Evolutionary conservation across 257 asterid genomes (phyloP), one percentile per base, ranked within the genome.

Genomic region (Perilla frutescens): DNA sequence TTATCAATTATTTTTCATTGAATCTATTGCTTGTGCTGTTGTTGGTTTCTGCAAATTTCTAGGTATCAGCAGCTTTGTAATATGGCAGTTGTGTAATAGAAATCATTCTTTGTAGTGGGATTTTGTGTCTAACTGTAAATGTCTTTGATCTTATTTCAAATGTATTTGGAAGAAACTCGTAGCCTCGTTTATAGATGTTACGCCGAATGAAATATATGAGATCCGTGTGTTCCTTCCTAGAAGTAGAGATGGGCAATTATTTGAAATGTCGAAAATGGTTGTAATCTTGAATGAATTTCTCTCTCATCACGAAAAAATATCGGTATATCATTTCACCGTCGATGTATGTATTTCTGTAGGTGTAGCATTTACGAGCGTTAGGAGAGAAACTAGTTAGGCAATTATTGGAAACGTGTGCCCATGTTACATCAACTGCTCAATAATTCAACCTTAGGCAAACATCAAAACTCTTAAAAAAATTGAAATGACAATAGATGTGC

Each of bases 371-470:
- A 20, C 26, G 26, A 20, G 26, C 1, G 26, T 34, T 34, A 4
- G 37, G 11, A 44, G 49, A 59, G 49, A 32, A 49, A 39, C 47
- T 76, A 76, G 65, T 44, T 45, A 8, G 13, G 50, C 37, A 34
- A 34, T 70, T 14, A 64, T 70, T 64, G 11, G 77, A 43, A 62
- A 62, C 39, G 71, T 65, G 9, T 39, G 74, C 77, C 72, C 82
- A 72, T 78, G 82, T 62, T 50, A 72, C 70, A 72, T 72, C 75
- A 48, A 32, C 61, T 31, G 55, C 11, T 62, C 72, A 78, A 71
- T 72, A 49, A 67, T 67, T 67, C 44, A 73, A 49, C 49, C 50
- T 47, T 50, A 59, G 6, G 53, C 45, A 41, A n/a, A 45, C 69
- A 47, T 47, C 53, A 3, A 40, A 40, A 11, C 1, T 7, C 9